Base-by-base conservation (phyloP, 768 basidiomycete species). In the Suillus alpinus region DNA sequence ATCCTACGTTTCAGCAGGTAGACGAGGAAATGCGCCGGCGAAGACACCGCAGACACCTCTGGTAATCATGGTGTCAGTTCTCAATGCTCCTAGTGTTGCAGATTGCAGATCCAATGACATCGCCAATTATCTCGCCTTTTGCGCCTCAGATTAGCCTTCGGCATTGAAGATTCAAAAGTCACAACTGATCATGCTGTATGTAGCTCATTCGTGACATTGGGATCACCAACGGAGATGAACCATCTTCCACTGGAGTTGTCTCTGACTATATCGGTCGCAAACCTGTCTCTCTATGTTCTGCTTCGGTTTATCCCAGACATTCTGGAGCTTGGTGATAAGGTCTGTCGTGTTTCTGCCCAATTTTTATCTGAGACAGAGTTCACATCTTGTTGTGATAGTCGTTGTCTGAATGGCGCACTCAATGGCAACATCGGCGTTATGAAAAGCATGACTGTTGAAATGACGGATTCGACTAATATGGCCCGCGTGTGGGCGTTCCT, bases 91-190 rank as follows among this genome's bases (percentile, higher is more conserved):
- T 92, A 61, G 76, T 91, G 63, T 76, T 91, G 44, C 89, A 90
- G 71, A 77, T 91, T 40, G 82, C 88, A 58, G 91, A 92, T 70
- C 89, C 90, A 5, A 69, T 92, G 60, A 88, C 89, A 5, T 83
- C 83, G 9, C 82, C 88, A 62, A 87, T 91, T 58, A 90, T 91
- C 61, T 84, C 83, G 51, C 91, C 91, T 0, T 91, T 91, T 68
- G 81, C 86, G 44, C 87, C 87, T 6, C 71, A 73, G 77, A 87
- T 87, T 63, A 34, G 80, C 55, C 2, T 47, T 67, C 14, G 6
- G 60, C 10, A 6, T 4, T 18, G 34, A 12, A 32, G 50, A 3
- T n/a, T 41, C 36, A 29, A 6, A 43, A n/a, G 49, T 26, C 14
- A 39, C 9, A 9, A 62, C 4, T 20, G 31, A 9, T n/a, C 20